Base-by-base conservation (phyloP, 2,329 filamentous ascomycete genomes). In the Aureobasidium sp. region DNA sequence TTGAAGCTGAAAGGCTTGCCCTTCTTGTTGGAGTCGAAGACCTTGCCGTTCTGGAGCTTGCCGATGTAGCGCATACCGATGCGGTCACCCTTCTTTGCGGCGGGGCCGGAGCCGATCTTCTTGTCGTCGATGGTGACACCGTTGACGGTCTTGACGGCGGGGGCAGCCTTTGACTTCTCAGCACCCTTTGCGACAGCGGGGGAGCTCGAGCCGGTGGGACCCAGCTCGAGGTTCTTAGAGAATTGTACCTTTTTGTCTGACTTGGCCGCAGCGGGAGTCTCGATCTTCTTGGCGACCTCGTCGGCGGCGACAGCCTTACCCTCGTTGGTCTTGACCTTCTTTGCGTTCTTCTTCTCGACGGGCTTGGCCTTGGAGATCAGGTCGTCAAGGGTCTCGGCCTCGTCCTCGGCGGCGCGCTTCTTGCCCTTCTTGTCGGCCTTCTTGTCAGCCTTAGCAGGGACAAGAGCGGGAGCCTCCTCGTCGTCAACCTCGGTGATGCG, bases 11-110 rank as follows among this genome's bases (percentile, higher is more conserved):
- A 99, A 63, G 95, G 93, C 81, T 96, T 92, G 71, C 94, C 94
- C 81, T 95, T 97, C 84, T 97, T 99, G 84, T 99, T 97, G 77
- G 89, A 83, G 78, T 97, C 93, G 72, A 99, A 99, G 68, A 96
- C 86, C 80, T 97, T 95, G 77, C 91, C 91, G 76, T 96, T 89
- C 65, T 94, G 65, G 61, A 81, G 88, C 84, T 99, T 99, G 77
- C 94, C 94, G 70, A 99, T 97, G 81, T 99, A 99, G 73, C 94
- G 87, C 85, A 99, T 94, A 71, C 91, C 86, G 65, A 99, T 87
- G 67, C 85, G 88, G 80, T 95, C 89, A 66, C 94, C 93, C 71
- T 86, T 88, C 88, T 97, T 97, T 66, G 88, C 91, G 61, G 84
- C 86, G 66, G 88, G 87, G 68, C 94, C 94, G 67, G 83, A 86